Evolutionary conservation across 1,284 basidiomycete genomes (phyloP), one percentile per base, ranked within the genome.

Genomic region (Sanghuangporus sanghuang): DNA sequence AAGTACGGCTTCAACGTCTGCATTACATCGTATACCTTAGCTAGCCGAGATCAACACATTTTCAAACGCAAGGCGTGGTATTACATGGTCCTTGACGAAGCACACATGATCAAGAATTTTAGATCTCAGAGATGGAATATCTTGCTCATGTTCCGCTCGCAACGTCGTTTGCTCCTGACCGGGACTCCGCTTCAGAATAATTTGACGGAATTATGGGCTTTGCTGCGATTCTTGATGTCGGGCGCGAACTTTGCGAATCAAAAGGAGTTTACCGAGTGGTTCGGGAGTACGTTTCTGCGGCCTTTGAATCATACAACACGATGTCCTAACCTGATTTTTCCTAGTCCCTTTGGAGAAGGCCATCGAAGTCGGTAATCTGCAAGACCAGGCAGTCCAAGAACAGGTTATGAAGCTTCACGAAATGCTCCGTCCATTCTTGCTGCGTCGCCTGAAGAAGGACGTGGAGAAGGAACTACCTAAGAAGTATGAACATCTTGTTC

Each of bases 101-200:
- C 95, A 7, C 95, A 98, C 73, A 96, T 98, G 86, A 97, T 98
- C 86, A 98, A 98, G 78, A 98, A 98, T 76, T 98, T 97, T 78
- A 90, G 90, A 68, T 94, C 92, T 0, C 95, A 98, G 75, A 85
- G 96, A 55, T 98, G 96, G 96, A 95, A 95, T 72, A 95, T 90
- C 12, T 76, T 98, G 36, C 81, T 98, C n/a, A 92, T 95, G 80
- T 97, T 98, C 78, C 89, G 93, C 58, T 93, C 95, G 3, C 91
- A 93, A 70, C 86, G 93, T 36, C 86, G 96, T 7, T 76, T 98
- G 18, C 81, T 98, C 57, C 78, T 98, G 58, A 98, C 95, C 0
- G 95, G 95, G 1, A 98, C 96, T 0, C 96, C 96, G 0, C 80
- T 98, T 57, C 95, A 98, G 75, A 98, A 98, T 73, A 98, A 98